Evolutionary conservation across 495 filamentous ascomycete species (phyloP).

Genomic region (Aspergillus diversus): DNA sequence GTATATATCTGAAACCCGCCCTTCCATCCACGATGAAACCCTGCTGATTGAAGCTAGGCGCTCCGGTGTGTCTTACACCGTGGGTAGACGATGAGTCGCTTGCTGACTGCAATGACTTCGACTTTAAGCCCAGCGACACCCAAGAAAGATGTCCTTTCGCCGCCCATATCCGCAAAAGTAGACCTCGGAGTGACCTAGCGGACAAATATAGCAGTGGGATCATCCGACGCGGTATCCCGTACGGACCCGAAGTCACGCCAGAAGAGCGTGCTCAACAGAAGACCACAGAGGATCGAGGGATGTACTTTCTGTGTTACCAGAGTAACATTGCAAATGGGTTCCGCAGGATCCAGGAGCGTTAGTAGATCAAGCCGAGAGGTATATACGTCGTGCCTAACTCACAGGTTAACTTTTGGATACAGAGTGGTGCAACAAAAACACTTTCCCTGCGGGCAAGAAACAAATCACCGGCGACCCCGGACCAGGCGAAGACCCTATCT

Average conservation of each 20-base stretch:
- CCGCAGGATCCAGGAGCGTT: slow-evolving; percentile 29
- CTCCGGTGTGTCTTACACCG: slow-evolving; percentile 12
- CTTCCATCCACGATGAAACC: neutral
- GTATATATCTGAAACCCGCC: slow-evolving; percentile 15
- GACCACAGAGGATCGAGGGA: slow-evolving; percentile 35
- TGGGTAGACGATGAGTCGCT: slow-evolving; percentile 11
- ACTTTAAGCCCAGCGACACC: slow-evolving; percentile 25
- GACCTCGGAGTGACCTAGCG: slow-evolving; percentile 30
- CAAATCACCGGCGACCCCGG: slow-evolving; percentile 10
- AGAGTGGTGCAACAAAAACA: slow-evolving; percentile 8
- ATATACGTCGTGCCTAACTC: slow-evolving; percentile 31
- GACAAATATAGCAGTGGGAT: slow-evolving; percentile 26
- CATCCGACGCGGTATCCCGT: slow-evolving; percentile 37
- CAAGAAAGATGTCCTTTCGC: slow-evolving; percentile 35
- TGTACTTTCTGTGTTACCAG: slow-evolving; percentile 48
- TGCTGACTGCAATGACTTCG: slow-evolving; percentile 32
- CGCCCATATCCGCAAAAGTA: slow-evolving; percentile 42
- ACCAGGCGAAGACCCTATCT: slow-evolving; percentile 11
- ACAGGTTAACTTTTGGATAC: slow-evolving; percentile 1
- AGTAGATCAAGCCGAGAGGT: neutral
- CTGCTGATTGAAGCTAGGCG: slow-evolving; percentile 6
- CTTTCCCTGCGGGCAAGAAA: slow-evolving; percentile 3
- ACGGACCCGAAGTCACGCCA: slow-evolving; percentile 26
- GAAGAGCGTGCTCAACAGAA: slow-evolving; percentile 9
- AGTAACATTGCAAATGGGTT: slow-evolving; percentile 42